A percentile compares a stretch with the other conserved stretches of the same genome.
Evolutionary conservation across 106 monocot species (phyloP).

Genomic region (Xerophyta viscosa): DNA sequence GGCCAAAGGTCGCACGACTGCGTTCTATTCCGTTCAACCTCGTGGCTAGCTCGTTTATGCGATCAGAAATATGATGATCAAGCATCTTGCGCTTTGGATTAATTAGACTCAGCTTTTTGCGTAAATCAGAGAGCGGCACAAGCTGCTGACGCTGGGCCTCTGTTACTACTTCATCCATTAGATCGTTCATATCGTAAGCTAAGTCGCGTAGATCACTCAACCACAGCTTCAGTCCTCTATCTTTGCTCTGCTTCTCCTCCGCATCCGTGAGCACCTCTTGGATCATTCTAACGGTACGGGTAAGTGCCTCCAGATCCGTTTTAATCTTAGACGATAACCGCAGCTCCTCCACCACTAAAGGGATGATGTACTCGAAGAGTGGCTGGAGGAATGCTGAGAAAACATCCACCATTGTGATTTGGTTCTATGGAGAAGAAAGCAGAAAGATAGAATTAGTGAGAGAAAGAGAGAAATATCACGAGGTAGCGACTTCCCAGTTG

Average conservation of each 20-base stretch:
- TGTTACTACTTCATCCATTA: slow-evolving; percentile 10
- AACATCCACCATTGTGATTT: not conserved
- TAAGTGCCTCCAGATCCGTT: not conserved
- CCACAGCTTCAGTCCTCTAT: slow-evolving; percentile 6
- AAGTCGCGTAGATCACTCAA: slow-evolving; percentile 9
- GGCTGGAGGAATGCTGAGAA: not conserved
- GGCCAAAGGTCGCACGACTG: not conserved
- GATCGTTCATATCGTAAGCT: slow-evolving; percentile 10
- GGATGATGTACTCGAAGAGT: not conserved
- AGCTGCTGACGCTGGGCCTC: not conserved
- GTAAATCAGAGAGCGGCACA: not conserved
- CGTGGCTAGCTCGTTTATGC: not conserved
- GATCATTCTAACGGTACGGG: not conserved
- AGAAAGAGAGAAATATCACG: no score
- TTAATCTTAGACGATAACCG: not conserved
- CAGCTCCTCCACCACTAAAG: not conserved
- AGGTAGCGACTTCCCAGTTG: no score
- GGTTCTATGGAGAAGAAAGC: no score
- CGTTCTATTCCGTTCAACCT: not conserved
- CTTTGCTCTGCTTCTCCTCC: slow-evolving; percentile 4
- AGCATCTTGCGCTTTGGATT: not conserved
- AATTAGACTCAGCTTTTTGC: not conserved
- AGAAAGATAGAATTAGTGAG: no score
- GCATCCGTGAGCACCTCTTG: slow-evolving; percentile 10
- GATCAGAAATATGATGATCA: not conserved